Base-by-base conservation (phyloP, 345 rosid species). In the Euphorbia lathyris region DNA sequence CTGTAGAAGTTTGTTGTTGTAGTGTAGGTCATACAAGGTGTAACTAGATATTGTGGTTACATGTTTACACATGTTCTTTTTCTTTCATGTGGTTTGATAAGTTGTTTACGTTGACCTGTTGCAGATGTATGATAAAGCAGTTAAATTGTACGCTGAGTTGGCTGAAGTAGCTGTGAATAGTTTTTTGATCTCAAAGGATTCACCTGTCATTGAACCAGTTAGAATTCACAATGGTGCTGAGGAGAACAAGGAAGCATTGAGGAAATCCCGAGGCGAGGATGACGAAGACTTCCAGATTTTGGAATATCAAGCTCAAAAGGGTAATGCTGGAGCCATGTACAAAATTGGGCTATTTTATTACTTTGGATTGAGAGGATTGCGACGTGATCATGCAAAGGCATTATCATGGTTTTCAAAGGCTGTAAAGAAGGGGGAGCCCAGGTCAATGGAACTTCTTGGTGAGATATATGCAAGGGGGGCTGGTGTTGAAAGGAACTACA, bases 401-500 rank as follows among this genome's bases (percentile, higher is more conserved):
- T 74, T 96, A 86, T 59, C 64, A 19, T 96, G 99, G 99, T 96
- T 96, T 77, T 80, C 68, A 1, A 92, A 85, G 83, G 96, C 99
- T 58, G 98, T 82, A 13, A 94, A 92, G 50, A 90, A 89, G 77
- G 97, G 96, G 52, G 99, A 96, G 77, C 89, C 95, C 0, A 91
- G 83, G 80, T 89, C 99, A 11, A 89, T 96, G 96, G 98, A 92
- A 74, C 92, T 92, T 82, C 88, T 96, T 8, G 99, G 98, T 67
- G 99, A 96, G 82, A 90, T 96, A 70, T 92, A 89, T 82, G 98
- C 99, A 20, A 79, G 96, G 82, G 99, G 99, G 72, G 97, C 97
- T 71, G 97, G 98, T 63, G 96, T 96, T 72, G 98, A 96, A 82
- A 89, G 97, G 84, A 92, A 96, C 70, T 90, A 96, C 71, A 88